A percentile compares a stretch with the other conserved stretches of the same genome.
Conservation (phyloP, 345 rosid genomes). For the Pelargonium nanum region DNA sequence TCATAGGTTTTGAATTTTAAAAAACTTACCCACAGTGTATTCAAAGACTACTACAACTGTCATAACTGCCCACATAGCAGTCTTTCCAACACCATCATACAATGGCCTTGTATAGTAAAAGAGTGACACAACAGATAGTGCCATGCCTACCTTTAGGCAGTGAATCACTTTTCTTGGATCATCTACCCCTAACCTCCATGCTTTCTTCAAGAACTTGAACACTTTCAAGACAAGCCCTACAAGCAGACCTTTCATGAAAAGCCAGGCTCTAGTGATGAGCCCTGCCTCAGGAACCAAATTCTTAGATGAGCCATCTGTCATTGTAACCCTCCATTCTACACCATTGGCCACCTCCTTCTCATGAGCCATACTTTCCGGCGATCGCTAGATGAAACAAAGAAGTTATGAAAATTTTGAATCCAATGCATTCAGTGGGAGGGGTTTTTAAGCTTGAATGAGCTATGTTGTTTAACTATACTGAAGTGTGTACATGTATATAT, state of each 20-base stretch:
- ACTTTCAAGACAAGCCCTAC: slow-evolving; percentile 12
- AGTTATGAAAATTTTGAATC: neutral
- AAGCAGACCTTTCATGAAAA: slow-evolving; percentile 15
- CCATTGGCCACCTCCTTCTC: slow-evolving; percentile 15
- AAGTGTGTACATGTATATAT: neutral
- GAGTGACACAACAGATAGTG: slow-evolving; percentile 54
- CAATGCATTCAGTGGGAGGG: no score
- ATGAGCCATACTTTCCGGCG: slow-evolving; percentile 10
- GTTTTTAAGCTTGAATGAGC: no score
- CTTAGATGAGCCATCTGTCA: slow-evolving; percentile 31
- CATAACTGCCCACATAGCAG: slow-evolving; percentile 75
- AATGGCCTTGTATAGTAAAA: slow-evolving; percentile 67
- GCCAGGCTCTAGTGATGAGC: slow-evolving; percentile 15
- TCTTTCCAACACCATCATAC: slow-evolving; percentile 52
- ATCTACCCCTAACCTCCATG: slow-evolving; percentile 22
- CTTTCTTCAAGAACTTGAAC: slow-evolving; percentile 19
- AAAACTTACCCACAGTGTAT: slow-evolving; percentile 41
- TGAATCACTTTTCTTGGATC: slow-evolving; percentile 52
- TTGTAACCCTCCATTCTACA: slow-evolving; percentile 37
- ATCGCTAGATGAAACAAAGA: neutral
- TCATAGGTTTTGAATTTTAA: neutral
- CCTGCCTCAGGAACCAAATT: slow-evolving; percentile 22
- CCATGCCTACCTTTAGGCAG: slow-evolving; percentile 59
- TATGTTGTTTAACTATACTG: neutral
- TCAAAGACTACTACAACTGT: slow-evolving; percentile 72